Base-by-base conservation (phyloP, 805 yeast species). In the Saccharomyces kudriavzevii region DNA sequence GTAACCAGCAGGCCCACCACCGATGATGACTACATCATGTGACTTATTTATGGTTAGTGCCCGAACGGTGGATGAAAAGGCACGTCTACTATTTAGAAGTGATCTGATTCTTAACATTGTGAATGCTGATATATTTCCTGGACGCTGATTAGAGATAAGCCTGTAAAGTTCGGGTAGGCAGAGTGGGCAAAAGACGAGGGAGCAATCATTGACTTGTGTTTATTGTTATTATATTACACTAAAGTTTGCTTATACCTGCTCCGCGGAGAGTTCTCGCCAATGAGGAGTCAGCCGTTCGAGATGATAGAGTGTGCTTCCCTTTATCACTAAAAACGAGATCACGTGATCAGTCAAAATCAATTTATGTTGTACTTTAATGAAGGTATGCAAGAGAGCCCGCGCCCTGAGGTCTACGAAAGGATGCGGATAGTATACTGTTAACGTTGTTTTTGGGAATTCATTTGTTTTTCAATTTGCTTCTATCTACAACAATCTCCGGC, bases 1-100 rank as follows among this genome's bases (percentile, higher is more conserved):
- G 72, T 94, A 94, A 58, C 99, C 99, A 73, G 98, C 99, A 62
- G 99, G 99, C 55, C 99, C 99, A 65, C 97, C 98, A 63, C 99
- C 99, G 68, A 94, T 87, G 64, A 94, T 89, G 52, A 92, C 96
- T 52, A 94, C 82, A 67, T 94, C 98, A 70, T 89, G 94, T 68
- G 85, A 84, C 64, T 76, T 63, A 8, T 35, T 35, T 17, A 35
- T 20, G 22, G 43, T 35, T 24, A 35, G 17, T 17, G 43, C 17
- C 43, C 43, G 17, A 24, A 35, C 43, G 20, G 43, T 35, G 11
- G 43, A 35, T 11, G 43, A 35, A 35, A 35, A 35, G 43, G 43
- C 43, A 35, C 43, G 43, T 17, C 17, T 35, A 17, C 17, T 35
- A 35, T 35, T 35, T 20, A 20, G 11, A 17, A 35, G 43, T 35